These are phyloP conservation scores for Tothia fuscella DNA, from an alignment of 2,329 filamentous ascomycete genomes.

Conservation along the genomic window DNA sequence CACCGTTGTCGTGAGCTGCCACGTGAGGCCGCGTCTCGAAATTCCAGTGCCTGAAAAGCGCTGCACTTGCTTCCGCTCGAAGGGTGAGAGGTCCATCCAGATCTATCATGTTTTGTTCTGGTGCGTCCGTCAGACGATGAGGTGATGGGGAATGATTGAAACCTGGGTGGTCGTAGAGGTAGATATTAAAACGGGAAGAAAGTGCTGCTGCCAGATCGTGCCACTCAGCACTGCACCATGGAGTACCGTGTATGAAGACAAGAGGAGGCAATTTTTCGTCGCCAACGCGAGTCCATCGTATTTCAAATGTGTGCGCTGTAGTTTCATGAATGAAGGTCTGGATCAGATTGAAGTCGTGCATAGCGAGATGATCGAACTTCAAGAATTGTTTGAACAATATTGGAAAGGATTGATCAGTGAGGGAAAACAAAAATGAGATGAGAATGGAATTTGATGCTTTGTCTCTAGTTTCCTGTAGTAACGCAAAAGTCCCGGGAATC, in stretches of 20 bases:
- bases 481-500: too few species aligned
- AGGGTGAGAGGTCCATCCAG: too few species aligned
- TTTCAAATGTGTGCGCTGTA: too few species aligned
- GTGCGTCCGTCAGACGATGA: neutral
- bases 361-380: too few species aligned
- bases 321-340: too few species aligned
- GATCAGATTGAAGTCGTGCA: too few species aligned
- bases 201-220: neutral
- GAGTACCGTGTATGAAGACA: conserved; percentile 1
- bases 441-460: too few species aligned
- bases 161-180: neutral
- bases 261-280: neutral
- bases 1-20: neutral
- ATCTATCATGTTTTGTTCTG: neutral
- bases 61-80: neutral
- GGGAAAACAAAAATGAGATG: too few species aligned
- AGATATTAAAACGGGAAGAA: neutral
- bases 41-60: neutral
- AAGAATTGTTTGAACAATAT: too few species aligned
- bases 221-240: neutral
- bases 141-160: neutral
- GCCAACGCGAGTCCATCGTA: neutral
- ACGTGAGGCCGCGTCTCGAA: neutral
- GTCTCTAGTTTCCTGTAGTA: too few species aligned
- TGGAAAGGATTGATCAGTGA: too few species aligned